phyloP scores from a whole-genome alignment of 2,329 filamentous ascomycete genomes.

The Cadophora sp. region DNA sequence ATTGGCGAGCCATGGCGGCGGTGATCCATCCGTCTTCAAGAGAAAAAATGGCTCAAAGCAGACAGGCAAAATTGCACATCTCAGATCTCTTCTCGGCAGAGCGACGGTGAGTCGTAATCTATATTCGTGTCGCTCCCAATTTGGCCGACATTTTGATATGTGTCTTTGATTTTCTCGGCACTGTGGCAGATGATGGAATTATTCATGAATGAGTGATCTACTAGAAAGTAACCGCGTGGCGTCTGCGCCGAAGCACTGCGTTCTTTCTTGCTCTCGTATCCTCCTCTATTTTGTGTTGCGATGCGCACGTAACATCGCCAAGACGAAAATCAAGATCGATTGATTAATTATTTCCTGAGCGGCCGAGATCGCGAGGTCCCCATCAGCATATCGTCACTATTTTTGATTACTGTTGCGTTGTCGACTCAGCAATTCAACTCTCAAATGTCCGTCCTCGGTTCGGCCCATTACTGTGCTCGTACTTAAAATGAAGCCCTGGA shows the following conservation, averaged over 20 bases:
- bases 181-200: not conserved
- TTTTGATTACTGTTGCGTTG: slow-evolving; percentile 5
- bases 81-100: not conserved
- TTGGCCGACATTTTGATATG: too few relatives aligned
- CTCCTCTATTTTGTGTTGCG: not conserved
- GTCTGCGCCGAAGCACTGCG: not conserved
- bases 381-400: not conserved
- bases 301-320: not conserved
- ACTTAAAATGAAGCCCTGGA: not conserved
- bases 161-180: not conserved
- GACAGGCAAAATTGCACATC: not conserved
- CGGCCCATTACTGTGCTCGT: slow-evolving; percentile 3
- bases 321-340: not conserved
- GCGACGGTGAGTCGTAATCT: too few relatives aligned
- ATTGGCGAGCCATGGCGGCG: slow-evolving; percentile 4
- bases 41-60: not conserved
- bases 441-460: not conserved
- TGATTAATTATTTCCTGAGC: not conserved
- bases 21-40: too few relatives aligned
- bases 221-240: not conserved
- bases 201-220: not conserved
- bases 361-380: not conserved
- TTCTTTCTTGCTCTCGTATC: not conserved
- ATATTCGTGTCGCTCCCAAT: not conserved
- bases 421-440: not conserved